Conservation (phyloP, 768 basidiomycete species). For the Gymnopilus dilepis region DNA sequence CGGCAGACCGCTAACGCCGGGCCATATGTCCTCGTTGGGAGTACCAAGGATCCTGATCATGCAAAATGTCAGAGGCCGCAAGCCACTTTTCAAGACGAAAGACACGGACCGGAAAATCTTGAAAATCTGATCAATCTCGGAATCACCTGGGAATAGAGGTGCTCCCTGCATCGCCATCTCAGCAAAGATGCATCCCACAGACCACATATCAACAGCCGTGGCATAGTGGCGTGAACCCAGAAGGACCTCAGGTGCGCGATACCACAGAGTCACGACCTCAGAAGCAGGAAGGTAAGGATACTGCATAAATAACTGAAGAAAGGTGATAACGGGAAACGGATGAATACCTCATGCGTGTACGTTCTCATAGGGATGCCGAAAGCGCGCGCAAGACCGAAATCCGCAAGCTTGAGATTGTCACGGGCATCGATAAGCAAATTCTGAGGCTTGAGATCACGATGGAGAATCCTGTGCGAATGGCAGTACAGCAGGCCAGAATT, state of each 20-base stretch:
- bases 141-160: constrained; percentile 97
- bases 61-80: neutral
- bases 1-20: constrained; percentile 83
- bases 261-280: constrained; percentile 99
- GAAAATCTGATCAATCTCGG: constrained; percentile 99
- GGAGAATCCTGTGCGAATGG: constrained; percentile 95
- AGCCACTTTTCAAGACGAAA: neutral
- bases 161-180: constrained; percentile 96
- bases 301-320: constrained; percentile 6
- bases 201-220: constrained; percentile 99
- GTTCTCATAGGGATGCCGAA: constrained; percentile 92
- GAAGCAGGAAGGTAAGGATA: constrained; percentile 9
- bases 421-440: constrained; percentile 91
- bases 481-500: constrained; percentile 91
- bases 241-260: constrained; percentile 96
- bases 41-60: constrained; percentile 87
- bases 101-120: constrained; percentile 89
- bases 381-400: constrained; percentile 94
- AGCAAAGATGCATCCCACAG: constrained; percentile 98
- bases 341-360: constrained; percentile 90
- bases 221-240: constrained; percentile 96
- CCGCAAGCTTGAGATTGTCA: constrained; percentile 93
- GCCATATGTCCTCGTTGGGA: constrained; percentile 91
- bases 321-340: constrained; percentile 8
- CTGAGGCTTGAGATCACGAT: constrained; percentile 96